Evolutionary conservation across 2,329 filamentous ascomycete species (phyloP), one percentile per base, ranked within the genome.

Genomic region (Rosellinia necatrix): DNA sequence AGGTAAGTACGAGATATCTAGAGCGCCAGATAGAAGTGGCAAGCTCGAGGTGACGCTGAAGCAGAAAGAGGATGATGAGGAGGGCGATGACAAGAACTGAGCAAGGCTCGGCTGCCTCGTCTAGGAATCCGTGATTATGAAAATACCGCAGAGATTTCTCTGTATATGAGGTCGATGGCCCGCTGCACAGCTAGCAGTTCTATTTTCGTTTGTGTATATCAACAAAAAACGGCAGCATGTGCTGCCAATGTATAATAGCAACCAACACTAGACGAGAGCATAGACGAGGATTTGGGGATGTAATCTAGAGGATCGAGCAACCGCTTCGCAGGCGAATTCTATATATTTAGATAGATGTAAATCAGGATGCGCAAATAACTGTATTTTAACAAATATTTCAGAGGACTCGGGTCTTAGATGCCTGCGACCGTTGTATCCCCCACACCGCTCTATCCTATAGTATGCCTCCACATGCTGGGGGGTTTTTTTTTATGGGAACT

Each of bases 1-100:
- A 10, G 92, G 92, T 2, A 88, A 88, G 71, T 97, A 96, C 70
- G 81, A 85, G 60, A 81, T 93, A 59, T 72, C 61, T 4, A 63
- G 53, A 22, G 64, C 59, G 4, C 24, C 52, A 4, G 68, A 73
- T 44, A 72, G 70, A 53, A 72, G 71, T 29, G 70, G 71, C 27
- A 74, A 72, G 58, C 50, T 68, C n/a, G 72, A 73, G 24, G 68
- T 78, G 4, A 73, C 73, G 2, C 71, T 82, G 17, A 74, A 74
- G 64, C 64, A 80, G 60, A 74, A 76, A 60, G 72, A 76, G 61
- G 72, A 74, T 2, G 73, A 76, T 24, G 74, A 78, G 6, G 60
- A 63, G 10, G 52, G 62, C 12, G 56, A 65, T 24, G 49, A 58
- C 9, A 57, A 64, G 44, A 55, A 61, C 25, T 61, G 35, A 49